These are phyloP conservation scores for Trichoderma sp. DNA, from an alignment of 2,329 filamentous ascomycete species.

Conservation along the genomic window DNA sequence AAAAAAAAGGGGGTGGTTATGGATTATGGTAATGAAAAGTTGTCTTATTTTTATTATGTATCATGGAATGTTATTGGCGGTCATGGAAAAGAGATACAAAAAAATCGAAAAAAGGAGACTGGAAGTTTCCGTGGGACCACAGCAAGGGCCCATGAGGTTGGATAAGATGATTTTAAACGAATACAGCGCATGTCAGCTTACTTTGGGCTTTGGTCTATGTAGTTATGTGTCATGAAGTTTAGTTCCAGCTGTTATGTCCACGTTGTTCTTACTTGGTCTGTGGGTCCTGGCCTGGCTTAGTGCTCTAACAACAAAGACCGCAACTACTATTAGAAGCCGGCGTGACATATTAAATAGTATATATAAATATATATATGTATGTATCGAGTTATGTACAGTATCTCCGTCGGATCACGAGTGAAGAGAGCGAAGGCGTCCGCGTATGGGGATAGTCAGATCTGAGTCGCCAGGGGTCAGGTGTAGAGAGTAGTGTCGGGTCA, in stretches of 20 bases:
- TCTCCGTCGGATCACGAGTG: neutral
- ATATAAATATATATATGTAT: neutral
- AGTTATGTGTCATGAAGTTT: neutral
- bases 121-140: neutral
- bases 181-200: slow-evolving; percentile 15
- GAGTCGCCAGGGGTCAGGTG: neutral
- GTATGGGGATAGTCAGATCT: neutral
- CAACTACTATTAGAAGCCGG: neutral
- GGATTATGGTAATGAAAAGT: slow-evolving; percentile 17
- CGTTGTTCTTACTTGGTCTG: neutral
- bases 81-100: neutral
- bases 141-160: neutral
- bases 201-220: neutral
- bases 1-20: neutral
- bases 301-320: neutral
- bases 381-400: neutral
- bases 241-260: neutral
- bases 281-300: neutral
- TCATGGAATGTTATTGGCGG: neutral
- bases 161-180: slow-evolving; percentile 6
- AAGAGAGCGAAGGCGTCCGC: neutral
- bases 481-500: neutral
- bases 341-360: neutral
- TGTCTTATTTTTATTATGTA: neutral
- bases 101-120: neutral